Evolutionary conservation across 192 early-diverging fungal species (phyloP).

Genomic region (Podila verticillata): DNA sequence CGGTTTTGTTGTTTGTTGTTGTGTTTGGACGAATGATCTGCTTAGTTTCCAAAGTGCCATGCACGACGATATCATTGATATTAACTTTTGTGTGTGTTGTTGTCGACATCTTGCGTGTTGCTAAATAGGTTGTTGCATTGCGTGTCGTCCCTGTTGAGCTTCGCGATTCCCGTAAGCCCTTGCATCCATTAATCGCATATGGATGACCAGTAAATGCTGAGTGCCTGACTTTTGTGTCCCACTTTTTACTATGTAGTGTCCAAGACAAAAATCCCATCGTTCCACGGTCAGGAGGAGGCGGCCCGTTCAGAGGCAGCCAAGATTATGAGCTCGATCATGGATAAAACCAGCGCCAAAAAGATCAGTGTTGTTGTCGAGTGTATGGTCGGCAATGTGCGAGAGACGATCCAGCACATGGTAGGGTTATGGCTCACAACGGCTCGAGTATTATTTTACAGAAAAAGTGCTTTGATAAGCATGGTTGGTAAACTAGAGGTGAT

Average conservation of each 20-base stretch:
- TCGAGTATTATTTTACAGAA: too few species aligned
- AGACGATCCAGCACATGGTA: slow-evolving; percentile 69
- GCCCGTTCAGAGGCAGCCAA: slow-evolving; percentile 33
- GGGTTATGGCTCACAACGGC: background rate
- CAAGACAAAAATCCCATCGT: slow-evolving; percentile 38
- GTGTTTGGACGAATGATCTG: too few species aligned
- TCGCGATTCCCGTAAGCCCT: slow-evolving; percentile 40
- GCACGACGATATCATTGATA: too few species aligned
- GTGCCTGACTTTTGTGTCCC: background rate
- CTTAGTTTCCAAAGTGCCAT: too few species aligned
- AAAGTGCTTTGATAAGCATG: too few species aligned
- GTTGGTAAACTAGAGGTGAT: too few species aligned
- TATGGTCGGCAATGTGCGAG: slow-evolving; percentile 63
- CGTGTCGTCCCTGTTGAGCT: slow-evolving; percentile 41
- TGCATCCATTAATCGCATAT: background rate
- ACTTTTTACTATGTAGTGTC: slow-evolving; percentile 15
- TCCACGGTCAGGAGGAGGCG: slow-evolving; percentile 28
- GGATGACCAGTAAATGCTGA: too few species aligned
- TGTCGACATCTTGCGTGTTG: too few species aligned
- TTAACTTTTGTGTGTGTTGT: too few species aligned
- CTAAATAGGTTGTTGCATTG: slow-evolving; percentile 39
- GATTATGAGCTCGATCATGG: slow-evolving; percentile 31
- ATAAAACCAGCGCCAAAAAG: slow-evolving; percentile 32
- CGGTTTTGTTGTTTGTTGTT: too few species aligned
- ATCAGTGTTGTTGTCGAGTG: slow-evolving; percentile 64